A percentile compares a stretch with the other conserved stretches of the same genome.
Evolutionary conservation across 352 stramenopile species (phyloP).

Genomic region (Globisporangium spiculum): DNA sequence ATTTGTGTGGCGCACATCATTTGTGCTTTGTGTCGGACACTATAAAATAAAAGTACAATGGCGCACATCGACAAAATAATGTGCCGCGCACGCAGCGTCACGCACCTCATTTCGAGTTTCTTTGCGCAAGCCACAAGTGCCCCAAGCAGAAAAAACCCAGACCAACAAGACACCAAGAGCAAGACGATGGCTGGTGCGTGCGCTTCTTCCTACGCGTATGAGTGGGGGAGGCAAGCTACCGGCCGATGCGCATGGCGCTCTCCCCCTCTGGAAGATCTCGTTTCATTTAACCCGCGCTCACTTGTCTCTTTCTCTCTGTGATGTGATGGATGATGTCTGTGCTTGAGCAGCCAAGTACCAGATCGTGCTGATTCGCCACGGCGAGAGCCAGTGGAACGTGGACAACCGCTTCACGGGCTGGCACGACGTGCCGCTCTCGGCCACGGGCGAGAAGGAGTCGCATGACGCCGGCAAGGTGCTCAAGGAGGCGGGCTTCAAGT

Average conservation of each 20-base stretch:
- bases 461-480: constrained; percentile 94
- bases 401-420: constrained; percentile 99
- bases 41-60: too few relatives aligned
- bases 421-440: constrained; percentile 95
- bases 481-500: constrained; percentile 90
- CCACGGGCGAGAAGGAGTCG: constrained; percentile 89
- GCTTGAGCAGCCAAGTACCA: constrained; percentile 73
- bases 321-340: not conserved
- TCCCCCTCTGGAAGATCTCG: not conserved
- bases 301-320: not conserved
- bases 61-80: too few relatives aligned
- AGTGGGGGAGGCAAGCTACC: not conserved
- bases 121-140: constrained; percentile 4
- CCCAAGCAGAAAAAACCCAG: constrained; percentile 11
- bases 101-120: constrained; percentile 16
- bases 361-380: constrained; percentile 91
- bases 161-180: not conserved
- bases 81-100: constrained; percentile 4
- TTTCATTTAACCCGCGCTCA: not conserved
- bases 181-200: constrained; percentile 15
- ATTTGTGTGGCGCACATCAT: too few relatives aligned
- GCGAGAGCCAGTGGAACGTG: constrained; percentile 97
- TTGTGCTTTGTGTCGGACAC: too few relatives aligned
- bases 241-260: not conserved
- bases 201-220: not conserved